These are phyloP conservation scores for Myxozyma geophila DNA, from an alignment of 805 yeast genomes.

Conservation along the genomic window DNA sequence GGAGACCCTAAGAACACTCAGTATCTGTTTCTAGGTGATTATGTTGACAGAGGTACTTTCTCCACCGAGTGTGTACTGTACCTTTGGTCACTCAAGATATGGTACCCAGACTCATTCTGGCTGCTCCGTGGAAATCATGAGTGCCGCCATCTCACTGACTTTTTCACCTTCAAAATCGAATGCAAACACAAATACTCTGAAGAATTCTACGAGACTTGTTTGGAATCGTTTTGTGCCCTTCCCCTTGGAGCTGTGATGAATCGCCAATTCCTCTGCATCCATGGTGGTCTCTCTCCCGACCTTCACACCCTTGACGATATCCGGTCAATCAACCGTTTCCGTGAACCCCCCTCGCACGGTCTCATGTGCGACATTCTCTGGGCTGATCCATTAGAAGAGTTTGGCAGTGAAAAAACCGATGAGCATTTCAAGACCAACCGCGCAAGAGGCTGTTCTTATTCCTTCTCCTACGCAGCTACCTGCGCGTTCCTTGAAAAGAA, in stretches of 20 bases:
- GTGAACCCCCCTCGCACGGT: constrained; percentile 92
- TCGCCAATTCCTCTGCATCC: constrained; percentile 92
- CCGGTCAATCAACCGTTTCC: constrained; percentile 71
- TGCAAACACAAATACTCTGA: constrained; percentile 80
- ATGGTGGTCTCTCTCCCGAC: constrained; percentile 94
- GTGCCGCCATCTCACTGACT: constrained; percentile 88
- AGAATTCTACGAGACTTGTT: constrained; percentile 69
- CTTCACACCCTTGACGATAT: constrained; percentile 71
- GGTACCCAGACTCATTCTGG: constrained; percentile 73
- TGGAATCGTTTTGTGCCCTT: constrained; percentile 78
- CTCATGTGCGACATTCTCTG: constrained; percentile 92
- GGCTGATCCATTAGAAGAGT: constrained; percentile 95
- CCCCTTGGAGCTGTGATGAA: constrained; percentile 95
- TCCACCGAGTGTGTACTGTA: constrained; percentile 74
- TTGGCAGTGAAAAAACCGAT: constrained; percentile 61
- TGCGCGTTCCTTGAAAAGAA: constrained; percentile 79
- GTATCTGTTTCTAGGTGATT: constrained; percentile 88
- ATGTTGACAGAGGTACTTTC: constrained; percentile 92
- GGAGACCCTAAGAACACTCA: constrained; percentile 81
- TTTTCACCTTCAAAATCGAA: constrained; percentile 90
- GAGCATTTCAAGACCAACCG: constrained; percentile 63
- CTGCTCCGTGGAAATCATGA: constrained; percentile 94
- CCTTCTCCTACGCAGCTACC: constrained; percentile 80
- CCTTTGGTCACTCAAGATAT: constrained; percentile 77
- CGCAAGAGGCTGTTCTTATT: constrained; percentile 90